Conservation (phyloP, 345 rosid species). For the Anastatica hierochuntica region DNA sequence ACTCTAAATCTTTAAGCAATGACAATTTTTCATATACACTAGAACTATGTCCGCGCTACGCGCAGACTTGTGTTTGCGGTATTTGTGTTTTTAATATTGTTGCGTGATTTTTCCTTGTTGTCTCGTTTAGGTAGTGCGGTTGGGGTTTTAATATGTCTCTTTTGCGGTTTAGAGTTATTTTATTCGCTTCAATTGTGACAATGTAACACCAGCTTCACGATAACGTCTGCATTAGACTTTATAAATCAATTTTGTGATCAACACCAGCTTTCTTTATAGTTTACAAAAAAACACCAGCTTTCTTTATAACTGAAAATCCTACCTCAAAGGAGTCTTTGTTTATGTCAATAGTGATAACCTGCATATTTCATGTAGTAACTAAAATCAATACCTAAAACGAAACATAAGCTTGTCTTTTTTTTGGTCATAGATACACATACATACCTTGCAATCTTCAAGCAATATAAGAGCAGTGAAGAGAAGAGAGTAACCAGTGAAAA, state of each 20-base stretch:
- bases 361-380: background rate
- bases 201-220: too few species aligned
- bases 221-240: conserved; percentile 44
- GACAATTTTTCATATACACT: too few species aligned
- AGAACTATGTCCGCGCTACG: too few species aligned
- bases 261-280: conserved; percentile 49
- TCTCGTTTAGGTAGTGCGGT: too few species aligned
- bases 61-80: too few species aligned
- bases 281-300: too few species aligned
- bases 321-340: conserved; percentile 34
- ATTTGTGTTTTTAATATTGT: too few species aligned
- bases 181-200: too few species aligned
- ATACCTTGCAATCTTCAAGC: conserved; percentile 62
- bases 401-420: background rate
- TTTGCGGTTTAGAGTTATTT: too few species aligned
- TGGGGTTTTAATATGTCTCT: too few species aligned
- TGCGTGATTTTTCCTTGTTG: too few species aligned
- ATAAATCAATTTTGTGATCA: conserved; percentile 47
- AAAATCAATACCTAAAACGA: background rate
- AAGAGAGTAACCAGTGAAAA: conserved; percentile 82
- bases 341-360: conserved; percentile 46
- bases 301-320: conserved; percentile 48
- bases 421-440: background rate
- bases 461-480: conserved; percentile 69
- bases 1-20: too few species aligned